phyloP scores from a whole-genome alignment of 257 asterid species.

The Buddleja alternifolia region DNA sequence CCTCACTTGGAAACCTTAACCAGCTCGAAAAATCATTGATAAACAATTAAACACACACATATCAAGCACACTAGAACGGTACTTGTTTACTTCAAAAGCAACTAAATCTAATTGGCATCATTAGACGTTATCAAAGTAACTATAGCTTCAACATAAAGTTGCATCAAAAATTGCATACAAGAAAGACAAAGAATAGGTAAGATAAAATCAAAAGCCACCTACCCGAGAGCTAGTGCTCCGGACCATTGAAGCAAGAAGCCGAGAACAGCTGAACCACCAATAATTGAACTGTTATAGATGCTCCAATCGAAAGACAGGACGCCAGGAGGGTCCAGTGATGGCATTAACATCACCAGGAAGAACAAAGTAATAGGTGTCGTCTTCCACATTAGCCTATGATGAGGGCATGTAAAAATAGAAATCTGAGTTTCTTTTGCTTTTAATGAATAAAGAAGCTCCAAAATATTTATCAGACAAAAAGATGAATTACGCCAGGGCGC shows the following conservation, averaged over 20 bases:
- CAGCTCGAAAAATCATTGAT: no score
- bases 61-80: no score
- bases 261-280: conserved; percentile 82
- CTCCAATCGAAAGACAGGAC: conserved; percentile 77
- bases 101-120: background rate
- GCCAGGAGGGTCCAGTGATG: conserved; percentile 93
- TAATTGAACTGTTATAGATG: conserved; percentile 53
- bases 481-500: conserved; percentile 77
- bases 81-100: no score
- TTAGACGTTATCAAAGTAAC: background rate
- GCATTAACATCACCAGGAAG: conserved; percentile 89
- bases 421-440: background rate
- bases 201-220: conserved; percentile 31
- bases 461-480: background rate
- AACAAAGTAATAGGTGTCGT: conserved; percentile 92
- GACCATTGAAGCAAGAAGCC: conserved; percentile 99
- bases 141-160: background rate
- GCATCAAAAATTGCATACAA: background rate
- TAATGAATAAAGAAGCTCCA: conserved; percentile 14
- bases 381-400: conserved; percentile 94
- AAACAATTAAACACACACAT: no score
- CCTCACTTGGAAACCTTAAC: no score
- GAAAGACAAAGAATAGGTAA: conserved; percentile 4
- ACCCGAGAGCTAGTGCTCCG: conserved; percentile 99
- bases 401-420: conserved; percentile 10